Evolutionary conservation across 2,329 filamentous ascomycete genomes (phyloP), one percentile per base, ranked within the genome.

Genomic region (Cercospora sp.): DNA sequence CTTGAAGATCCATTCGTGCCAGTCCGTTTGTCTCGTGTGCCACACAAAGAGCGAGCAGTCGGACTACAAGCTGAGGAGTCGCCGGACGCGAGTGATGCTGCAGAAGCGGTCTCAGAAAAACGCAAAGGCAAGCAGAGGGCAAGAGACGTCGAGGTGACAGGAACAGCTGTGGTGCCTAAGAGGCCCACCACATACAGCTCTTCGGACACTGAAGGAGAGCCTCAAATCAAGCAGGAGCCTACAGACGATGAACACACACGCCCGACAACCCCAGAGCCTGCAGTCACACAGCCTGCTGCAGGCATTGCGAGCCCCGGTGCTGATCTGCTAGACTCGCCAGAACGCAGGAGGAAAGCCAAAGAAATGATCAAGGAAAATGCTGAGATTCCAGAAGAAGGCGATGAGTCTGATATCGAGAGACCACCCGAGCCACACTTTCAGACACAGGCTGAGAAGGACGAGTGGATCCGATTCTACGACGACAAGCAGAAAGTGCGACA

Each of bases 21-120:
- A 5, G 81, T 88, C 53, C 83, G 87, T n/a, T 81, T 88, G 59
- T 81, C 82, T 65, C 81, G 87, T 68, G 82, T 84, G 72, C 83
- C 85, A 69, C 86, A 88, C 73, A 81, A 84, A 70, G 85, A 88
- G 60, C 81, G 85, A 32, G 79, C 81, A 1, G 77, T 86, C 28
- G 84, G 82, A 49, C 81, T 88, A 65, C 76, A 80, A 66, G 79
- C 77, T 45, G 72, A 73, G 21, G 72, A 69, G 37, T 77, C 71
- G 61, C 69, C 74, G 55, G 72, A 74, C 16, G 69, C 62, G n/a
- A 67, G 63, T 18, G 72, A 73, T 37, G 67, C 67, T 3, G 67
- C 65, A 40, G 68, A 68, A 57, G 64, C 37, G 45, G 66, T 59
- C 10, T 59, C 66, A 1, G 73, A 76, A n/a, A 74, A 70, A 63